Evolutionary conservation across 2,329 filamentous ascomycete species (phyloP).

Genomic region (Aspergillus alliaceus): DNA sequence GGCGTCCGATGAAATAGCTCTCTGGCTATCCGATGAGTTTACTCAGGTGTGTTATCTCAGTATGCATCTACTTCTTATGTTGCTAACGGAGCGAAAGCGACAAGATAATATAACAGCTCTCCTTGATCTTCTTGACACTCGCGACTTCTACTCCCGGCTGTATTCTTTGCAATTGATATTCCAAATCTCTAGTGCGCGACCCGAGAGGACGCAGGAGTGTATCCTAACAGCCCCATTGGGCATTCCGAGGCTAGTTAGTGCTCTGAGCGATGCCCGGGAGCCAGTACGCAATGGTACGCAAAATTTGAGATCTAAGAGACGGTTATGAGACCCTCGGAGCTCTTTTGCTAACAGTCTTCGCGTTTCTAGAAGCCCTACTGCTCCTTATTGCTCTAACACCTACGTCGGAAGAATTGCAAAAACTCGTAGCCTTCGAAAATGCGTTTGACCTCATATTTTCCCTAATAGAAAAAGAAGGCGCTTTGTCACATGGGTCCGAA

Average conservation of each 20-base stretch:
- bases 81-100: slow-evolving; percentile 61
- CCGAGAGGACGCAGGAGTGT: slow-evolving; percentile 91
- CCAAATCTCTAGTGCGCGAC: slow-evolving; percentile 79
- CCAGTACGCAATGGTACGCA: slow-evolving; percentile 72
- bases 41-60: slow-evolving; percentile 65
- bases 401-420: slow-evolving; percentile 83
- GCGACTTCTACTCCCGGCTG: slow-evolving; percentile 85
- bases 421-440: slow-evolving; percentile 92
- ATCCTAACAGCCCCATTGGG: slow-evolving; percentile 86
- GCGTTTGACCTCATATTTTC: slow-evolving; percentile 84
- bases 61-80: slow-evolving; percentile 1
- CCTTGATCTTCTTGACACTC: slow-evolving; percentile 81
- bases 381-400: slow-evolving; percentile 86
- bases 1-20: slow-evolving; percentile 90
- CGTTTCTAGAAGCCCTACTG: slow-evolving; percentile 67
- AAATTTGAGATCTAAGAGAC: not conserved
- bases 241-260: slow-evolving; percentile 79
- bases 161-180: slow-evolving; percentile 88
- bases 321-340: not conserved
- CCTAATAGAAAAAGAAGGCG: slow-evolving; percentile 79
- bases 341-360: slow-evolving; percentile 14
- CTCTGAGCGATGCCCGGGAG: slow-evolving; percentile 82
- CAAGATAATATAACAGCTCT: slow-evolving; percentile 95
- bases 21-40: slow-evolving; percentile 98
- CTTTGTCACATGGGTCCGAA: slow-evolving; percentile 76